Conservation (phyloP, 495 filamentous ascomycete species). For the Penicillium bialowiezense region DNA sequence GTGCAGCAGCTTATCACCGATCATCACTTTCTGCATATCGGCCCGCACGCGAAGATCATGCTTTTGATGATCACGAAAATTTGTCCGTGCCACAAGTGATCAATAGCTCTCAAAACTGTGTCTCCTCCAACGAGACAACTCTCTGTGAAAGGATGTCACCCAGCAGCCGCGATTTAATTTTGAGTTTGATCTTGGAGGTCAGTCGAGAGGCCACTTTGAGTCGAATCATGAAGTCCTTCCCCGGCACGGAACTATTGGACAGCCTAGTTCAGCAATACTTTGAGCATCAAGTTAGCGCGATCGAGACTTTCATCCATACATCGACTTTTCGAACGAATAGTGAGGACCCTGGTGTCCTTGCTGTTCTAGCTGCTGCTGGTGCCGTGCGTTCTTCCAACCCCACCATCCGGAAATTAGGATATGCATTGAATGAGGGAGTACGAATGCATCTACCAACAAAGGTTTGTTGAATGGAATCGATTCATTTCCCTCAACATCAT, state of each 20-base stretch:
- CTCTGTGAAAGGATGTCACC: conserved; percentile 38
- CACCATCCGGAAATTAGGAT: conserved; percentile 59
- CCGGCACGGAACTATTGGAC: conserved; percentile 56
- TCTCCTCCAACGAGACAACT: conserved; percentile 19
- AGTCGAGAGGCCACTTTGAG: conserved; percentile 43
- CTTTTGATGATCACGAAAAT: conserved; percentile 51
- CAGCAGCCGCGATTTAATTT: conserved; percentile 51
- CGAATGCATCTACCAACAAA: conserved; percentile 46
- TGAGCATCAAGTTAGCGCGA: conserved; percentile 43
- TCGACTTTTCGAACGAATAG: conserved; percentile 51
- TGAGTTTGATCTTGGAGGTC: conserved; percentile 55
- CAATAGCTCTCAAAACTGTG: conserved; percentile 26
- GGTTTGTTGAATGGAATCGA: conserved; percentile 28
- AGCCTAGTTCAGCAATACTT: conserved; percentile 60
- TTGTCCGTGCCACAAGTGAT: conserved; percentile 45
- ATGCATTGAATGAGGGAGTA: conserved; percentile 59
- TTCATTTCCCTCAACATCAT: background rate
- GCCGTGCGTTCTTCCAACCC: conserved; percentile 54
- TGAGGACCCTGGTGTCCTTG: conserved; percentile 55
- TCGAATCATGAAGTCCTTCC: conserved; percentile 57
- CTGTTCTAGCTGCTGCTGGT: conserved; percentile 51
- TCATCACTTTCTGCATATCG: conserved; percentile 55
- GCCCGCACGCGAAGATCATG: conserved; percentile 48
- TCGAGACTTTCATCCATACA: conserved; percentile 57
- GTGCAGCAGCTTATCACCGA: conserved; percentile 37